Base-by-base conservation (phyloP, 106 monocot species). In the Alisma plantagoaquatica region DNA sequence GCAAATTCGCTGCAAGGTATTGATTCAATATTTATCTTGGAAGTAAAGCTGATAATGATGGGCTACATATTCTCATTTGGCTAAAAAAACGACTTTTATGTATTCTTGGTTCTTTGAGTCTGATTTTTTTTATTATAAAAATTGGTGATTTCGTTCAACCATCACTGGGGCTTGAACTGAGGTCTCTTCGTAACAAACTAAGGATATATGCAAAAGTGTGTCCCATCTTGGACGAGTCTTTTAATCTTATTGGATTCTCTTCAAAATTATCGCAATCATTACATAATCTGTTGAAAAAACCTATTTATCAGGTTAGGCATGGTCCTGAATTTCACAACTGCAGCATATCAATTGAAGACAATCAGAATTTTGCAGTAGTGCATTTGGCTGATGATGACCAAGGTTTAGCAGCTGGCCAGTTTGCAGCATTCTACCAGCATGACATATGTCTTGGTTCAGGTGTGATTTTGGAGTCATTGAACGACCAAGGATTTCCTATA, bases 341-440 rank as follows among this genome's bases (percentile, higher is more conserved):
- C 65, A 71, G 14, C 50, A 53, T 96, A 62, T 66, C 43, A 33
- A 24, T 56, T 15, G 78, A 64, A 46, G 21, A 27, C 41, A 64
- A 21, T 29, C 51, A 60, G 31, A 62, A 53, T 29, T 26, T 26
- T 44, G 66, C 77, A 21, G 49, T 61, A 11, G 81, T 96, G n/a
- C 57, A 70, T 59, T 31, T 96, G 24, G 78, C 75, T n/a, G 81
- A 89, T 70, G 96, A 96, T 51, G 89, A 89, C 49, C 96, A 96
- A 53, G 96, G 96, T 23, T 79, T 96, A 68, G 96, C 96, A 16
- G 89, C 96, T 0, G 89, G 96, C 21, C 96, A 96, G 33, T 89
- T 81, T 72, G 57, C 96, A 30, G 96, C 96, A 2, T 96, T 96
- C 69, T 96, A 96, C 44, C 23, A 53, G 29, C 66, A 60, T 41